These are phyloP conservation scores for Lentithecium fluviatile DNA, from an alignment of 495 filamentous ascomycete species.

Conservation along the genomic window DNA sequence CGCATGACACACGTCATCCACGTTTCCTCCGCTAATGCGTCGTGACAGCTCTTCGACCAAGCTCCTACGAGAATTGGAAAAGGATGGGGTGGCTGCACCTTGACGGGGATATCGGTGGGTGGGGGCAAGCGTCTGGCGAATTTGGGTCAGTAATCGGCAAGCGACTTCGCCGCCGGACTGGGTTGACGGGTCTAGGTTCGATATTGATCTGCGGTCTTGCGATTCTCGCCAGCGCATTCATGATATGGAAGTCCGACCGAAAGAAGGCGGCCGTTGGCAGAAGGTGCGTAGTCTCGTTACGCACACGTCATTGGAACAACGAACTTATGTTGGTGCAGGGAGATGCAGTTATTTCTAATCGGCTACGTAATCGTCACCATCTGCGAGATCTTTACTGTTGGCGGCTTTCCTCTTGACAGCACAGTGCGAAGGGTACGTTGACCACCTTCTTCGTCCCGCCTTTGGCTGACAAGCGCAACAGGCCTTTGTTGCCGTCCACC, in stretches of 20 bases:
- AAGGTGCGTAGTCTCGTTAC: conserved; percentile 56
- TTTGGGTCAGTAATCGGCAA: conserved; percentile 62
- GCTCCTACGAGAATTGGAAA: conserved; percentile 48
- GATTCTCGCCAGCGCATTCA: conserved; percentile 61
- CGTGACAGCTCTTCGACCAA: conserved; percentile 56
- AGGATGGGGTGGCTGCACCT: conserved; percentile 62
- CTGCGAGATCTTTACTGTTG: conserved; percentile 94
- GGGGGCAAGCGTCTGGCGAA: conserved; percentile 69
- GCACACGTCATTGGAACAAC: background rate
- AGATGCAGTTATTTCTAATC: conserved; percentile 91
- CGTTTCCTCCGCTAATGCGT: conserved; percentile 17
- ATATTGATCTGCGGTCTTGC: conserved; percentile 78
- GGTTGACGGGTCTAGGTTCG: conserved; percentile 61
- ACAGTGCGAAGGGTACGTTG: conserved; percentile 64
- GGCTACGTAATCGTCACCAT: conserved; percentile 87
- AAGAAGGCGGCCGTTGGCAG: conserved; percentile 94
- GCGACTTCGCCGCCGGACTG: background rate
- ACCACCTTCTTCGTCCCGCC: background rate
- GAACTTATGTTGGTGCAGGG: conserved; percentile 53
- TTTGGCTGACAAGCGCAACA: conserved; percentile 43
- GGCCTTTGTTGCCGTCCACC: conserved; percentile 91
- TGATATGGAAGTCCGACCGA: conserved; percentile 79
- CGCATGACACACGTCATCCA: conserved; percentile 2
- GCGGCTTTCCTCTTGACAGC: conserved; percentile 72
- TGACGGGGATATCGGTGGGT: conserved; percentile 71